Evolutionary conservation across 192 early-diverging fungal genomes (phyloP).

Genomic region (Blastocladiella britannica): DNA sequence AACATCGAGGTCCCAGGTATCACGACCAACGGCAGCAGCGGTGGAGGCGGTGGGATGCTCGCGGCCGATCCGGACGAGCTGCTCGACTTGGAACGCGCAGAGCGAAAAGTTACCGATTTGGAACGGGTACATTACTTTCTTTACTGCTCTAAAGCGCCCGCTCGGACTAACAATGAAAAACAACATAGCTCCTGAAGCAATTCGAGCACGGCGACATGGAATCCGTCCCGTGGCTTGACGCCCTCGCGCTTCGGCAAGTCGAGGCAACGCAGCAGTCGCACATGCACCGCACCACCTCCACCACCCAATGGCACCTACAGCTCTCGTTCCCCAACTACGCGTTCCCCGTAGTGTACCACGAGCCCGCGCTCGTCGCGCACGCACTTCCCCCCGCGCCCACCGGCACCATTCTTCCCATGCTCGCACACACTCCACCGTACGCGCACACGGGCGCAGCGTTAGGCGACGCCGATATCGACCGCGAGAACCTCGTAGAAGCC

Average conservation of each 20-base stretch:
- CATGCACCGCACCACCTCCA: not conserved
- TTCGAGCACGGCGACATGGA: conserved; percentile 77
- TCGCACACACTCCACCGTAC: conserved; percentile 46
- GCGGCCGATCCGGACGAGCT: conserved; percentile 27
- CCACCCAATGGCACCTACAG: not conserved
- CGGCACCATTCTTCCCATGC: conserved; percentile 3
- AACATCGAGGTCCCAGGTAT: too few species aligned
- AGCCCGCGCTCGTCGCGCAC: conserved; percentile 19
- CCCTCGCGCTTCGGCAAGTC: conserved; percentile 69
- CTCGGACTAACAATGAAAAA: too few species aligned
- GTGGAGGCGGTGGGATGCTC: conserved; percentile 45
- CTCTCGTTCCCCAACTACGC: conserved; percentile 68
- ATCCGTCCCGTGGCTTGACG: conserved; percentile 79
- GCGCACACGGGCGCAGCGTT: too few species aligned
- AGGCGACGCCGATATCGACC: conserved; percentile 59
- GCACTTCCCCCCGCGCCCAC: not conserved
- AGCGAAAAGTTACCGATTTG: conserved; percentile 45
- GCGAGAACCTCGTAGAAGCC: conserved; percentile 87
- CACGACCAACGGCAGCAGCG: too few species aligned
- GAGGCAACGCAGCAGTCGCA: conserved; percentile 53
- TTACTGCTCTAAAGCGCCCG: too few species aligned
- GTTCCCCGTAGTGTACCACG: conserved; percentile 85
- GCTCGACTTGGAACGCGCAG: conserved; percentile 30
- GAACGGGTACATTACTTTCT: conserved; percentile 53
- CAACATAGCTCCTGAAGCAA: conserved; percentile 38